Evolutionary conservation across 352 stramenopile species (phyloP), one percentile per base, ranked within the genome.

Genomic region (Phytophthora constricta): DNA sequence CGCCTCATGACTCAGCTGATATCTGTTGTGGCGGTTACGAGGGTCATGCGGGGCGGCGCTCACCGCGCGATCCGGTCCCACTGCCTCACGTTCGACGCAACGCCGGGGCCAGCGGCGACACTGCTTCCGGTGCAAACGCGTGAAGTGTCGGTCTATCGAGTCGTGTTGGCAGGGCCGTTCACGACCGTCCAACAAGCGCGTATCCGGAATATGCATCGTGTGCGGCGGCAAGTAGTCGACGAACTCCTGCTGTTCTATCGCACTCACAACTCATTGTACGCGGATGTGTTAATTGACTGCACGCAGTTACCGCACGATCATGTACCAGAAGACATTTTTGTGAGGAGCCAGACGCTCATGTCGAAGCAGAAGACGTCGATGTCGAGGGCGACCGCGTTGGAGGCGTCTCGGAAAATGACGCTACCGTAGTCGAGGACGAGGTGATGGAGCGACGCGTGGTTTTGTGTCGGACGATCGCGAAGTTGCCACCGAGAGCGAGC

Each of bases 61-160:
- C 55, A 75, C 23, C 55, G 55, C 8, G n/a, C 50, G 3, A 70
- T 75, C 3, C 55, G 60, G 0, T 75, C 67, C 1, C 67, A 75
- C 34, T 75, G 67, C 22, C 47, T 70, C 33, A 42, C 56, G 2
- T 70, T 73, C 47, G 69, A 77, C 22, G 48, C 69, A 5, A 77
- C 69, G 2, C 56, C 61, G 0, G 62, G 62, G 1, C 57, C 62
- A 13, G 45, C 62, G 7, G 67, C 61, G 7, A 69, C 66, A 4
- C 13, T 74, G 4, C 58, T 66, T 14, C 68, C 68, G 8, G 49
- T 43, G 3, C 17, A 56, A 41, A 27, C 68, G 13, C 46, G 68
- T 28, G 26, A 47, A 4, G 26, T 53, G 10, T 50, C 57, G 1
- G n/a, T 47, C 0, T 77, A 70, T 34, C 41, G 46, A 11, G 56